phyloP scores from a whole-genome alignment of 2,329 filamentous ascomycete genomes.

The Aspergillus fumigatiaffinis region DNA sequence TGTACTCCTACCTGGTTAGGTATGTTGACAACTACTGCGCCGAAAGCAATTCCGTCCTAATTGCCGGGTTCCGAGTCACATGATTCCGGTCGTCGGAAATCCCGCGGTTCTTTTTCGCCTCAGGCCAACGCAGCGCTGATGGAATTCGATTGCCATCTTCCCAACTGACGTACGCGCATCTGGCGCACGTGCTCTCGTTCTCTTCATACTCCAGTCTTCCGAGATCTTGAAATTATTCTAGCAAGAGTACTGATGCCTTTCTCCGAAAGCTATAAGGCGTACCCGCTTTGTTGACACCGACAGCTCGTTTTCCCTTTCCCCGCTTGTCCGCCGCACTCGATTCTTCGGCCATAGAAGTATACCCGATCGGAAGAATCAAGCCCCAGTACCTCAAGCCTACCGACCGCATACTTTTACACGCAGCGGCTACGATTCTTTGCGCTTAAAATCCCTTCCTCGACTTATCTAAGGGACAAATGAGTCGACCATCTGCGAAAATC shows the following conservation, averaged over 20 bases:
- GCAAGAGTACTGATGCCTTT: background rate
- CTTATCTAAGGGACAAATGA: conserved; percentile 20
- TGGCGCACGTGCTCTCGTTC: background rate
- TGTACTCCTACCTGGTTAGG: background rate
- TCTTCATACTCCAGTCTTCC: background rate
- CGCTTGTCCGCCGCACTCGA: background rate
- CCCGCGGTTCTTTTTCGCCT: conserved; percentile 19
- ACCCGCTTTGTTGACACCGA: background rate
- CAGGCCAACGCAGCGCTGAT: background rate
- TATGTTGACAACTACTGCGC: background rate
- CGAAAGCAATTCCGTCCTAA: background rate
- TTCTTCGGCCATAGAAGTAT: background rate
- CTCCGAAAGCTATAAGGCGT: background rate
- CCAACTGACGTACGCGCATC: background rate
- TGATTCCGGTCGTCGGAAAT: conserved; percentile 15
- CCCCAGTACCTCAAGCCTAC: background rate
- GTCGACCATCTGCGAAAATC: conserved; percentile 26
- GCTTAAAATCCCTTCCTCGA: background rate
- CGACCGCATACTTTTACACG: background rate
- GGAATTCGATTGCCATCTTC: background rate
- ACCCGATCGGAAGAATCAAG: background rate
- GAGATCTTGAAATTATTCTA: background rate
- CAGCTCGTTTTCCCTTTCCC: background rate
- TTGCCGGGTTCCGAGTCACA: conserved; percentile 18
- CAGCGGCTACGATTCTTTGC: background rate